Conservation (phyloP, 306 rosid genomes). For the Fragaria ananassa region DNA sequence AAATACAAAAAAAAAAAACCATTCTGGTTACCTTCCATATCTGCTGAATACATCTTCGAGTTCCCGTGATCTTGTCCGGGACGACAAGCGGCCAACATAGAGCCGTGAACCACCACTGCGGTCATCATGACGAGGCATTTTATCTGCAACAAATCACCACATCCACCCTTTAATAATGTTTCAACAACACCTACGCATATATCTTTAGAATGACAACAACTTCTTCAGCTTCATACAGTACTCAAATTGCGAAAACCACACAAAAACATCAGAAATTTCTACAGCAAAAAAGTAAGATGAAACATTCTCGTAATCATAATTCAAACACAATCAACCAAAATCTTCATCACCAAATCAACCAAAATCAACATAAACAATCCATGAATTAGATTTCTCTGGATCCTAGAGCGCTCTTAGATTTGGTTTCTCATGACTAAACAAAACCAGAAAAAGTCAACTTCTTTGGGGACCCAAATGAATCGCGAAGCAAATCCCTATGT, state of each 20-base stretch:
- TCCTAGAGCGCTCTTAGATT: neutral
- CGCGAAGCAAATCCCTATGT: neutral
- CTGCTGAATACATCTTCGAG: constrained; percentile 47
- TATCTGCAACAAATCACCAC: constrained; percentile 13
- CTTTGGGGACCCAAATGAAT: neutral
- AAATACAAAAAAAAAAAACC: neutral
- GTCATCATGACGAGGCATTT: constrained; percentile 49
- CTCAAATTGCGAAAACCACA: neutral
- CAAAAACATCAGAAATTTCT: neutral
- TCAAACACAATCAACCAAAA: neutral
- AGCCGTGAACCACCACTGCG: constrained; percentile 51
- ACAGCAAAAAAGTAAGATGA: no score
- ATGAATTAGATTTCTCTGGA: neutral
- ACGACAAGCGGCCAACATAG: constrained; percentile 48
- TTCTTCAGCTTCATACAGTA: neutral
- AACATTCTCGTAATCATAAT: neutral
- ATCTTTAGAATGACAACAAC: neutral
- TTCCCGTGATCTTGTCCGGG: constrained; percentile 48
- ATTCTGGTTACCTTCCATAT: constrained; percentile 39
- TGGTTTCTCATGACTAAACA: neutral
- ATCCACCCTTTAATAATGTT: neutral
- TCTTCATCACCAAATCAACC: neutral
- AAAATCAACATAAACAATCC: neutral
- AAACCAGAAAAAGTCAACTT: no score
- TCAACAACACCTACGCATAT: neutral